Conservation (phyloP, 345 rosid genomes). For the Linum lewisii region DNA sequence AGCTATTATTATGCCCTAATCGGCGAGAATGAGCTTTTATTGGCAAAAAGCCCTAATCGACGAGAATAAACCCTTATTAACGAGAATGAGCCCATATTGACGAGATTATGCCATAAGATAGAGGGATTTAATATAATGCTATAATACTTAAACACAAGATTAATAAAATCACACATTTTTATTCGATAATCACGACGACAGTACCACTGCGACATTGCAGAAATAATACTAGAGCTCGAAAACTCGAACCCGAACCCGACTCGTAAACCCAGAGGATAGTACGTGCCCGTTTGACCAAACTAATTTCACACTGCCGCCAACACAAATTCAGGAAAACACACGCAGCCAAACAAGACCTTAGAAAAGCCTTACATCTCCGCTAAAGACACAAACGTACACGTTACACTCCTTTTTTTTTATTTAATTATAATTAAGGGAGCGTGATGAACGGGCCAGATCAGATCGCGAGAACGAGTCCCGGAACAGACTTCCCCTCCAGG, state of each 20-base stretch:
- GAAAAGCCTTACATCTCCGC: slow-evolving; percentile 22
- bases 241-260: not conserved
- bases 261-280: not conserved
- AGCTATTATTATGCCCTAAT: no score
- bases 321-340: not conserved
- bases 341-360: not conserved
- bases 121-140: no score
- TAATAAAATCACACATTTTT: slow-evolving; percentile 6
- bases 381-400: slow-evolving; percentile 11
- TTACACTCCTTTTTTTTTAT: not conserved
- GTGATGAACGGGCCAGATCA: slow-evolving; percentile 6
- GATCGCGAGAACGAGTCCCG: slow-evolving; percentile 83
- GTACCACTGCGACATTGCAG: not conserved
- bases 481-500: slow-evolving; percentile 74
- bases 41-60: no score
- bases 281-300: not conserved
- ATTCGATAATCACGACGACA: slow-evolving; percentile 11
- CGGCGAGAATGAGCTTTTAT: no score
- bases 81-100: no score
- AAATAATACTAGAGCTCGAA: not conserved
- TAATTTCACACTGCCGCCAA: not conserved
- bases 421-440: slow-evolving; percentile 9
- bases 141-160: no score
- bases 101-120: no score
- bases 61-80: no score